Percentiles rank a stretch among this genome's conserved stretches.
phyloP scores from a whole-genome alignment of 2,329 filamentous ascomycete genomes.

The Xylariaceae sp. region DNA sequence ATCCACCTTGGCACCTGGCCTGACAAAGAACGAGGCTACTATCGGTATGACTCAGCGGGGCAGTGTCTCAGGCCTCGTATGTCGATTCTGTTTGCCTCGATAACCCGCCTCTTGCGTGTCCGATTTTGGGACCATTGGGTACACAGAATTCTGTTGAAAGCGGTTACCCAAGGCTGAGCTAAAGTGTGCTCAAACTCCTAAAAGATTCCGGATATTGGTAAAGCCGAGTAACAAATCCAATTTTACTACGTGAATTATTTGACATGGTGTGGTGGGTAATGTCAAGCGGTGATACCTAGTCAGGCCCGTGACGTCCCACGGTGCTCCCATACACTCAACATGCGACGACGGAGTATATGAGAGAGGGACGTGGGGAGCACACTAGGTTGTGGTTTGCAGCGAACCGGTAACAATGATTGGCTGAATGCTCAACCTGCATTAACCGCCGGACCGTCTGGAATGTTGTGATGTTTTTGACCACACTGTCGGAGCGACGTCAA shows the following conservation, averaged over 20 bases:
- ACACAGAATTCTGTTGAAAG: slow-evolving; percentile 1
- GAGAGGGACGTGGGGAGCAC: slow-evolving; percentile 5
- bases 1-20: slow-evolving; percentile 1
- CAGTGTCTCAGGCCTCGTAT: slow-evolving; percentile 31
- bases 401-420: slow-evolving; percentile 23
- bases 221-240: slow-evolving; percentile 6
- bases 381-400: slow-evolving; percentile 14
- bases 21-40: slow-evolving; percentile 35
- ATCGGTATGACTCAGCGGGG: slow-evolving; percentile 36
- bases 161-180: slow-evolving; percentile 21
- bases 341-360: slow-evolving; percentile 27
- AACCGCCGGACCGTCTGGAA: slow-evolving; percentile 7
- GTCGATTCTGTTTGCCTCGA: slow-evolving; percentile 25
- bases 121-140: slow-evolving; percentile 7
- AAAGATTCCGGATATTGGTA: slow-evolving; percentile 17
- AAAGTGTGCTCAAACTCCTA: background rate
- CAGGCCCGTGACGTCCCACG: slow-evolving; percentile 12
- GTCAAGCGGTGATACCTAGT: slow-evolving; percentile 14
- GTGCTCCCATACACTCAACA: slow-evolving; percentile 14
- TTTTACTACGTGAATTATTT: slow-evolving; percentile 8
- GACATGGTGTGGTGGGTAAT: slow-evolving; percentile 19
- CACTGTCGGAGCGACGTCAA: slow-evolving; percentile 5
- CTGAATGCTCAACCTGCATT: slow-evolving; percentile 12
- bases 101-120: slow-evolving; percentile 10
- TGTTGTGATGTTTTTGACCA: background rate